These are phyloP conservation scores for Carex myosuroides DNA, from an alignment of 176 grass and related monocot species.

Conservation along the genomic window DNA sequence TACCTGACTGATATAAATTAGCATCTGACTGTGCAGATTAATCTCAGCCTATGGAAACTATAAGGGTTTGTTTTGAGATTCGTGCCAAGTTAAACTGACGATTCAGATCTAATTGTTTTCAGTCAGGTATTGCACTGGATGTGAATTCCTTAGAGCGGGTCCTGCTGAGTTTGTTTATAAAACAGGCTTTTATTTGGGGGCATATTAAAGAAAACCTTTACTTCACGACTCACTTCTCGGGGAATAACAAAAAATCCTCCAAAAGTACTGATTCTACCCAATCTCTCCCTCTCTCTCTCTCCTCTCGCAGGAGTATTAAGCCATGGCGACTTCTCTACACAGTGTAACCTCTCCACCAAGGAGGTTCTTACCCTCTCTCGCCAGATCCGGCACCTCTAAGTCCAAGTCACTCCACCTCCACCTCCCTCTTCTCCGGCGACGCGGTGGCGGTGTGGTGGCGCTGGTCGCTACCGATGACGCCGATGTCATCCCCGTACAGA, in stretches of 20 bases:
- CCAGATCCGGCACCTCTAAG: not conserved
- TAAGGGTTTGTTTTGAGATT: no score
- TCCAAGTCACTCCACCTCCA: not conserved
- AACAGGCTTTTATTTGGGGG: not conserved
- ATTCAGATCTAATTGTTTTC: no score
- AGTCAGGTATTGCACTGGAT: no score
- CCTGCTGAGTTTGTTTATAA: not conserved
- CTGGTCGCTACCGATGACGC: conserved; percentile 11
- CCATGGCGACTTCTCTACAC: conserved; percentile 16
- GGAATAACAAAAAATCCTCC: not conserved
- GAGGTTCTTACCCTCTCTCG: conserved; percentile 9
- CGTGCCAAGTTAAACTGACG: no score
- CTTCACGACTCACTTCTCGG: not conserved
- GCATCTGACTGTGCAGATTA: no score
- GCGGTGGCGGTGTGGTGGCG: not conserved
- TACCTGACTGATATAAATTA: no score
- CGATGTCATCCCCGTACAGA: conserved; percentile 35
- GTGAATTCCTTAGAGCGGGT: not conserved
- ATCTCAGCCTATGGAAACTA: no score
- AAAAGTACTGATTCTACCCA: not conserved
- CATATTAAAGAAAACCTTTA: not conserved
- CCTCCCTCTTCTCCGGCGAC: conserved; percentile 8
- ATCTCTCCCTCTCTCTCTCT: not conserved
- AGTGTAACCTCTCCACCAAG: conserved; percentile 8
- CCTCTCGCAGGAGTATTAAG: not conserved